Conservation (phyloP, 306 rosid genomes). For the Cicer bijugum region DNA sequence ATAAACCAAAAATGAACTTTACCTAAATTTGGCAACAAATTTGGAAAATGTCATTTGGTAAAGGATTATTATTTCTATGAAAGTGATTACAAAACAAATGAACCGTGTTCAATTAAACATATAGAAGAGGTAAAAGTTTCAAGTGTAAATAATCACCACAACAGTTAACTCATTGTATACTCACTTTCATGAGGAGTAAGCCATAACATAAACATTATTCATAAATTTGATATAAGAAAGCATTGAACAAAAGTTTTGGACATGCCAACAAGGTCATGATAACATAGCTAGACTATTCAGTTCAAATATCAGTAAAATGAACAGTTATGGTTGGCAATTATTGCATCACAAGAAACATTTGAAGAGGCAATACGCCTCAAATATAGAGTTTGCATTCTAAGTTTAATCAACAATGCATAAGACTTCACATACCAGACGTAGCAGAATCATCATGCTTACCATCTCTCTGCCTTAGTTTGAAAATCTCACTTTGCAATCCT, state of each 20-base stretch:
- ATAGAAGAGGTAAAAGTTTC: not conserved
- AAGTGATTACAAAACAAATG: not conserved
- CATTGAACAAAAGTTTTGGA: conserved; percentile 30
- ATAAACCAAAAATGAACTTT: not conserved
- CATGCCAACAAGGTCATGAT: conserved; percentile 24
- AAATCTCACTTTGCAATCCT: conserved; percentile 74
- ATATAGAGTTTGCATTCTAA: not conserved
- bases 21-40: conserved; percentile 15
- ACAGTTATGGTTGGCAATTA: conserved; percentile 45
- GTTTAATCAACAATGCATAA: conserved; percentile 25
- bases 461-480: conserved; percentile 56
- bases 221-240: conserved; percentile 26
- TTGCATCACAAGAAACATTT: conserved; percentile 47
- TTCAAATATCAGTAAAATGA: conserved; percentile 42
- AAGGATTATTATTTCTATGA: not conserved
- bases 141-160: not conserved
- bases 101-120: not conserved
- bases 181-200: not conserved
- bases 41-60: conserved; percentile 7
- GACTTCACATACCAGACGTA: conserved; percentile 58
- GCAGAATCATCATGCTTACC: conserved; percentile 63
- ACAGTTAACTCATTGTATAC: not conserved
- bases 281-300: conserved; percentile 33
- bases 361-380: conserved; percentile 45
- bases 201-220: conserved; percentile 20